Base-by-base conservation (phyloP, 331 rosid species). In the Erythrophleum ivorense region DNA sequence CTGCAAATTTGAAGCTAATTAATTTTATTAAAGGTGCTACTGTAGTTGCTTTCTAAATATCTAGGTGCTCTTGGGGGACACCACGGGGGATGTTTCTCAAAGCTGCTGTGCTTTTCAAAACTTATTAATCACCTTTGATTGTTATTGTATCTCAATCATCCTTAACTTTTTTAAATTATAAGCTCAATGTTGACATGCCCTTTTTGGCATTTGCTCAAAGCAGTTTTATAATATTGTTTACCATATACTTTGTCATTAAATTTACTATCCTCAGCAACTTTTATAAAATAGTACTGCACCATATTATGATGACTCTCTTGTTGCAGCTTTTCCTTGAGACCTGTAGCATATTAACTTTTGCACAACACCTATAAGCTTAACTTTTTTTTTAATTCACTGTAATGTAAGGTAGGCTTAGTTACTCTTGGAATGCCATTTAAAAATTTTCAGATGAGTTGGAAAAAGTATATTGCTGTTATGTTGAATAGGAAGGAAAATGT, bases 71-170 rank as follows among this genome's bases (percentile, higher is more conserved):
- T 63, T 80, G 24, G 63, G 16, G 34, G 64, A 71, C 43, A 50
- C 40, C 79, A 13, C 31, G 1, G 29, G 63, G 45, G 64, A 65
- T 29, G 46, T 63, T 78, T 75, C 31, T 31, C 43, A 62, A 52
- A 78, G 76, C 29, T 62, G 70, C 24, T 72, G 19, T 16, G 33
- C 57, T 29, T 70, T 72, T 82, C 73, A 73, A 80, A 31, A 49
- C 75, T 52, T 80, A 71, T 62, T 76, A 60, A 31, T 63, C 79
- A 60, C 38, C 64, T 70, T 70, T 71, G 65, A 80, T 62, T 41
- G 71, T 60, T 59, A 59, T 48, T 52, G 12, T 76, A 58, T 75
- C 69, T 53, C 62, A 77, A 60, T 62, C 62, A 62, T 31, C 55
- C 59, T 73, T 67, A 64, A 58, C 16, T 54, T 62, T 21, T 69